A percentile compares a stretch with the other conserved stretches of the same genome.
These are phyloP conservation scores for Lactarius hatsudake DNA, from an alignment of 768 basidiomycete species.

Conservation along the genomic window DNA sequence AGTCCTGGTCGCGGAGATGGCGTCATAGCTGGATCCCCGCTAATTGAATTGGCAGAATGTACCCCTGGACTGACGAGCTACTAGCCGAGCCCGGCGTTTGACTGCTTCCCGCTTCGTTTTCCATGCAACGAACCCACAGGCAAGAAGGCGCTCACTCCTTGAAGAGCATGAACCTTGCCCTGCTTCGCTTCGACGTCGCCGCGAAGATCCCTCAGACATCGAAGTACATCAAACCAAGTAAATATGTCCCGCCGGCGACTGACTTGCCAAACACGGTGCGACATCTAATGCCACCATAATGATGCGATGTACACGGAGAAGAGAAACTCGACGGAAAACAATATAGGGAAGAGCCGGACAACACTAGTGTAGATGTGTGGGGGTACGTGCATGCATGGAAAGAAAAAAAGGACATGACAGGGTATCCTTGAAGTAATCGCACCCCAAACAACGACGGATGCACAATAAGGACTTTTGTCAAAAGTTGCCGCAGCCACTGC, in stretches of 20 bases:
- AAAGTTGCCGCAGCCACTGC: background rate
- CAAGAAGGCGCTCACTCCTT: background rate
- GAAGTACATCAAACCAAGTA: conserved; percentile 5
- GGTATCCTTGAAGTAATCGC: conserved; percentile 9
- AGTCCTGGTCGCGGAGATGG: conserved; percentile 18
- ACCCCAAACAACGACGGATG: conserved; percentile 1
- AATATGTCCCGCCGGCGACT: conserved; percentile 1
- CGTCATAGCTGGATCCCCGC: conserved; percentile 2
- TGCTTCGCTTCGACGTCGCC: conserved; percentile 20
- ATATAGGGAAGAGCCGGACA: background rate
- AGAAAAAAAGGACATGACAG: conserved; percentile 2
- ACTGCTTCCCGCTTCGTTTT: background rate
- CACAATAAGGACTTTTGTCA: background rate
- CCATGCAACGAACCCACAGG: background rate
- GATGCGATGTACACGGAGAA: conserved; percentile 21
- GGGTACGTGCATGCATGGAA: conserved; percentile 9
- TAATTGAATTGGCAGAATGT: background rate
- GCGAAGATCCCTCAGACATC: conserved; percentile 18
- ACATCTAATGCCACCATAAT: conserved; percentile 9
- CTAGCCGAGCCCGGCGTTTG: background rate
- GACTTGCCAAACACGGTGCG: conserved; percentile 16
- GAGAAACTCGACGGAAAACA: background rate
- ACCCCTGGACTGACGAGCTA: background rate
- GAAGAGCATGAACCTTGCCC: background rate
- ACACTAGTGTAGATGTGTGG: background rate